Evolutionary conservation across 768 basidiomycete genomes (phyloP), one percentile per base, ranked within the genome.

Genomic region (Porpolomopsis calyptriformis): DNA sequence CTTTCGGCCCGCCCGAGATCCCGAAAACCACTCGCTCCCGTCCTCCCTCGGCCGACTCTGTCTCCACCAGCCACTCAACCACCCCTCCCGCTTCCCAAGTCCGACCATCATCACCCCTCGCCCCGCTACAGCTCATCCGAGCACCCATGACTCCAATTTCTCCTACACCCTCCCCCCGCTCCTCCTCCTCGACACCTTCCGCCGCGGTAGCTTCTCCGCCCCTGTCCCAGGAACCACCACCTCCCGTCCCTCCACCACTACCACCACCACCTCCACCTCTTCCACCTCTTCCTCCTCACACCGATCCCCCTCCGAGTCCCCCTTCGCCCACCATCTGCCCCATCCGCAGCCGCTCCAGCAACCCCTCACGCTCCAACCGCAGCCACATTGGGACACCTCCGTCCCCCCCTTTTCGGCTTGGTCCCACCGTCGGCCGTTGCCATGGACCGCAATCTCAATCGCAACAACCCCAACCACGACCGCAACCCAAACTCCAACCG

Each of bases 281-380:
- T 27, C 8, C 4, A 7, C 26, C 18, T n/a, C 18, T 12, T 16
- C 42, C 41, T 34, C 48, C 50, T 19, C 36, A 49, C 22, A 41
- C 46, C 12, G 43, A 29, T 14, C 38, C 9, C 39, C 5, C 11
- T 40, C 24, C n/a, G n/a, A n/a, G n/a, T n/a, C n/a, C n/a, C n/a
- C n/a, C n/a, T n/a, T n/a, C n/a, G 40, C 49, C 57, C 23, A 52
- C 60, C 48, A 35, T 24, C 48, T 52, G 34, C 52, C 57, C 18
- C 51, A 57, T 22, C 45, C 60, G 19, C 49, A 57, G 43, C 53
- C 57, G 46, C 59, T 72, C 46, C 69, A 72, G 12, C 73, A 81
- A 12, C 83, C 82, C 2, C 82, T 77, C 55, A 74, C 78, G 8
- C 63, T 85, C 3, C 78, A 84, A 56, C 83, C 82, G 2, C 65